Conservation (phyloP, 371 early-diverging fungal genomes). For the Rhizopus microsporus region DNA sequence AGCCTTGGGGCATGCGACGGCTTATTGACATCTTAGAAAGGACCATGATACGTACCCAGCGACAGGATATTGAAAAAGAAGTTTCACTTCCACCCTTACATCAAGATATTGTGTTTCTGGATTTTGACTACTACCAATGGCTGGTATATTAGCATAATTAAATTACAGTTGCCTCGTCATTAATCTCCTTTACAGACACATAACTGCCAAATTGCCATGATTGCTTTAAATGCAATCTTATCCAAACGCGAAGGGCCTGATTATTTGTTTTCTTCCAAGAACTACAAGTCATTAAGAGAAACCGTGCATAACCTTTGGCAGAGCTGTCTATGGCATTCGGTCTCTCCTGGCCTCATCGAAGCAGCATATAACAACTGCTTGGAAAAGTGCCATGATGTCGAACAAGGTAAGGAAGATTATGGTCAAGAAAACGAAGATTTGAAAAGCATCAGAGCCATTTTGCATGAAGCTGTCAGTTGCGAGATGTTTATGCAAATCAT, state of each 20-base stretch:
- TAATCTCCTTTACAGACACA: conserved; percentile 34
- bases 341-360: conserved; percentile 18
- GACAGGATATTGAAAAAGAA: conserved; percentile 52
- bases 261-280: conserved; percentile 70
- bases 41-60: conserved; percentile 69
- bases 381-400: conserved; percentile 19
- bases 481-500: conserved; percentile 36
- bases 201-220: conserved; percentile 65
- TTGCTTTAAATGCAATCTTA: conserved; percentile 68
- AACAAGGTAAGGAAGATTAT: conserved; percentile 33
- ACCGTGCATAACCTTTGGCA: conserved; percentile 64
- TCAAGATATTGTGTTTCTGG: conserved; percentile 51
- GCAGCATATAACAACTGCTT: conserved; percentile 25
- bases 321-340: conserved; percentile 66
- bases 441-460: conserved; percentile 27
- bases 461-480: conserved; percentile 34
- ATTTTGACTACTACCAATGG: conserved; percentile 63
- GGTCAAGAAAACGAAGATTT: conserved; percentile 42
- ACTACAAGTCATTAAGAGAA: conserved; percentile 52
- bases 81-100: conserved; percentile 64
- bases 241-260: conserved; percentile 64
- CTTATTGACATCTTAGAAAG: conserved; percentile 56
- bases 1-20: conserved; percentile 38
- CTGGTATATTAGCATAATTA: conserved; percentile 23
- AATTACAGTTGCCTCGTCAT: neutral